phyloP scores from a whole-genome alignment of 2,329 filamentous ascomycete species.

The Aspergillus bombycis region DNA sequence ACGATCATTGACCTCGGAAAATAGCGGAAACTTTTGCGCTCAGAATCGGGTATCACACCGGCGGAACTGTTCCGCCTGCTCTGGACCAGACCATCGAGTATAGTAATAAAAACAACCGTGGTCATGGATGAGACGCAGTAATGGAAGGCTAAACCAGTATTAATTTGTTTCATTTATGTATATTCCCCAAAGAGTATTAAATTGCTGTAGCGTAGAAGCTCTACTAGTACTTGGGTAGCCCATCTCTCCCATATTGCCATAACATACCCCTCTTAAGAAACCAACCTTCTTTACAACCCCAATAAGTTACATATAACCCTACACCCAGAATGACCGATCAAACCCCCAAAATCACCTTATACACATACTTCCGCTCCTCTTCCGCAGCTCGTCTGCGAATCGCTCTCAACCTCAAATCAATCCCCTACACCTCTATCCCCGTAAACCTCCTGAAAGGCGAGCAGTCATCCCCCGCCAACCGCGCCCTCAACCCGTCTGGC shows the following conservation, averaged over 20 bases:
- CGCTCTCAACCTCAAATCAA: conserved; percentile 58
- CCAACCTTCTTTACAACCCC: background rate
- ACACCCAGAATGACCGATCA: conserved; percentile 22
- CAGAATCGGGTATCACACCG: conserved; percentile 14
- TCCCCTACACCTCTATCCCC: conserved; percentile 51
- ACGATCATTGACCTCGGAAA: conserved; percentile 19
- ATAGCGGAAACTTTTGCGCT: conserved; percentile 22
- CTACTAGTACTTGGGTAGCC: no score
- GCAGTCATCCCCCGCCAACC: conserved; percentile 52
- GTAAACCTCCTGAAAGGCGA: conserved; percentile 61
- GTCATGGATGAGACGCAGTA: background rate
- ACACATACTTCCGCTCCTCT: conserved; percentile 66
- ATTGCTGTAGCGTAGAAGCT: background rate
- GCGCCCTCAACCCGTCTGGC: conserved; percentile 55
- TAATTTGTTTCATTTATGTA: background rate
- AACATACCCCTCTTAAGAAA: background rate
- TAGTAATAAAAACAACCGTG: background rate
- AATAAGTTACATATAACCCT: background rate
- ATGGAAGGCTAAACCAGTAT: background rate
- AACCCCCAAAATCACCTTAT: conserved; percentile 43
- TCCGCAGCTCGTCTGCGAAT: conserved; percentile 66
- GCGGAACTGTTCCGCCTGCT: conserved; percentile 24
- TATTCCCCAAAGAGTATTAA: background rate
- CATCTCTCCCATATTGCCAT: background rate
- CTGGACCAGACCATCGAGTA: background rate